Base-by-base conservation (phyloP, 2,329 filamentous ascomycete species). In the Emericellopsis atlantica region DNA sequence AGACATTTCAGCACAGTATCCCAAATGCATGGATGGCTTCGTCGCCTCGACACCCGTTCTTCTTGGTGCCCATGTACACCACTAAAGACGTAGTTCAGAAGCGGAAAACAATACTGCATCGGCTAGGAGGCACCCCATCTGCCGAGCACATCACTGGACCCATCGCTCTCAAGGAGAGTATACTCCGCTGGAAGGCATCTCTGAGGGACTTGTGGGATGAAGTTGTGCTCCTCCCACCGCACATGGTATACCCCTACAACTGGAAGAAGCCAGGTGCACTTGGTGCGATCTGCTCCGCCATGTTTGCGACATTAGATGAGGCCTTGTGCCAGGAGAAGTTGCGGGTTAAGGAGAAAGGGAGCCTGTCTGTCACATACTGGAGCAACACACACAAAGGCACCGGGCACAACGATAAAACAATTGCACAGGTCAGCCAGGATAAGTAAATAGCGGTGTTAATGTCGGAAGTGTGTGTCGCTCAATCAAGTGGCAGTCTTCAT, bases 1-100 rank as follows among this genome's bases (percentile, higher is more conserved):
- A 47, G 1, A 38, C 37, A 2, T 57, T 51, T 29, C 43, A 45
- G 21, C 53, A 59, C 39, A 55, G 52, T n/a, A 58, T 60, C 21
- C 57, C 57, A 33, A 60, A 61, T 37, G 58, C 57, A 4, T 60
- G 56, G 57, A 60, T 60, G 57, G 56, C 55, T 5, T 47, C 57
- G 3, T 54, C 55, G 1, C 58, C 56, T 0, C 52, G 55, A 15
- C 56, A 60, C 38, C 53, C 57, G 2, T 56, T 61, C 43, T 59
- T 57, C 44, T 48, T 59, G 7, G 39, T 50, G 7, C 51, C 57
- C 1, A 32, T 55, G 14, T 44, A 12, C 11, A 46, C 43, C 2
- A 14, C 29, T n/a, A 34, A 21, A 7, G 39, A 46, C 18, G 37
- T 51, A 4, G 18, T 46, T 8, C 39, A 40, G 34, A 43, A 42